phyloP scores from a whole-genome alignment of 2,329 filamentous ascomycete species.

The Geosmithia flava region DNA sequence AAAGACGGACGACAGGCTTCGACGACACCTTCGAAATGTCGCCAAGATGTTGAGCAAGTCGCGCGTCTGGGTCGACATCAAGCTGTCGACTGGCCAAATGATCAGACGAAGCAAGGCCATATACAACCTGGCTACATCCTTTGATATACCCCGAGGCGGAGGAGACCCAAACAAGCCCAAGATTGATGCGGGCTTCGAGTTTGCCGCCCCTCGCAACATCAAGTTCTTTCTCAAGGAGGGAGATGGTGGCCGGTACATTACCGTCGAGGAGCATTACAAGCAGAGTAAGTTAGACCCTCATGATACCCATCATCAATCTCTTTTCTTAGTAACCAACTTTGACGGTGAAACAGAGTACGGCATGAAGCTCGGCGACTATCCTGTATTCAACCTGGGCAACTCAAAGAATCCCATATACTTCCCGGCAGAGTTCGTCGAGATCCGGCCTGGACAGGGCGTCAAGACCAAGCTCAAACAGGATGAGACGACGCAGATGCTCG shows the following conservation, averaged over 20 bases:
- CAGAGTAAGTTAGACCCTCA: conserved; percentile 21
- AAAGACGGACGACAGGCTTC: neutral
- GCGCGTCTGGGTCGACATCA: conserved; percentile 19
- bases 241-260: conserved; percentile 13
- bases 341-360: conserved; percentile 18
- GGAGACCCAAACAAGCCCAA: conserved; percentile 8
- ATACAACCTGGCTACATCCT: conserved; percentile 12
- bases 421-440: conserved; percentile 52
- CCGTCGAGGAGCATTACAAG: conserved; percentile 30
- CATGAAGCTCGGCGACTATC: conserved; percentile 24
- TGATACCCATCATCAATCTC: no score
- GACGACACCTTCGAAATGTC: conserved; percentile 13
- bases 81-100: conserved; percentile 15
- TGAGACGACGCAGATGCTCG: conserved; percentile 59
- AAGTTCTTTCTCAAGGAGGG: conserved; percentile 16
- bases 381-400: conserved; percentile 56
- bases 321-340: neutral
- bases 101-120: conserved; percentile 17
- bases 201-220: conserved; percentile 18
- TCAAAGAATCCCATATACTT: conserved; percentile 45
- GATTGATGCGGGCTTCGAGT: conserved; percentile 12
- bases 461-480: conserved; percentile 43
- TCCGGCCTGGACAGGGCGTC: conserved; percentile 53
- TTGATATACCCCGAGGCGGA: conserved; percentile 8
- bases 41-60: conserved; percentile 25